Conservation (phyloP, 2,329 filamentous ascomycete species). For the Paecilomyces sp. region DNA sequence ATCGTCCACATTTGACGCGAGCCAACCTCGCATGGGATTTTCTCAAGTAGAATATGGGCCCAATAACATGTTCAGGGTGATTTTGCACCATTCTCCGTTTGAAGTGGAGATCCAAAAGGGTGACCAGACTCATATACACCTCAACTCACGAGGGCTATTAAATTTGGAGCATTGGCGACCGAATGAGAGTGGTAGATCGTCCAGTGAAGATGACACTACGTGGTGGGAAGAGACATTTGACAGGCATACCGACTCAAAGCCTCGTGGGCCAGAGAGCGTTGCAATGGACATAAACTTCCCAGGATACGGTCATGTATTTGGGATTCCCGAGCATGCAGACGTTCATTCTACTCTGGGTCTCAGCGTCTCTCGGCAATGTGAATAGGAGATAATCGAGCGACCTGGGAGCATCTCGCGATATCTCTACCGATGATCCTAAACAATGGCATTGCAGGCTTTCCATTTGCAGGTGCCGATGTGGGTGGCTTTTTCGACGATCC, state of each 20-base stretch:
- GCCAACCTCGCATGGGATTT: slow-evolving; percentile 36
- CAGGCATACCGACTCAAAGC: slow-evolving; percentile 90
- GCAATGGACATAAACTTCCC: slow-evolving; percentile 87
- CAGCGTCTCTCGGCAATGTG: slow-evolving; percentile 93
- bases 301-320: slow-evolving; percentile 86
- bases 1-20: too few relatives aligned
- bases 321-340: slow-evolving; percentile 91
- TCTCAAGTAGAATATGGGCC: slow-evolving; percentile 56
- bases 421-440: slow-evolving; percentile 90
- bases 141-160: slow-evolving; percentile 84
- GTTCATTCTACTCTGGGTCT: slow-evolving; percentile 84
- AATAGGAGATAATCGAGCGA: slow-evolving; percentile 95
- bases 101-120: slow-evolving; percentile 79
- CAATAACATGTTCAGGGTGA: slow-evolving; percentile 66
- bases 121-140: slow-evolving; percentile 70
- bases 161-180: slow-evolving; percentile 92
- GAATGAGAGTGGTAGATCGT: slow-evolving; percentile 36
- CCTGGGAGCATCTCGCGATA: slow-evolving; percentile 82
- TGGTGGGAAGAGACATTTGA: slow-evolving; percentile 99
- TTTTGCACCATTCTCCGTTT: slow-evolving; percentile 78
- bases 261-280: slow-evolving; percentile 87
- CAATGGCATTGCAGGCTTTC: slow-evolving; percentile 86
- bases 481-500: slow-evolving; percentile 98
- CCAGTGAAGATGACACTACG: slow-evolving; percentile 60
- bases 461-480: slow-evolving; percentile 91